A percentile compares a stretch with the other conserved stretches of the same genome.
phyloP scores from a whole-genome alignment of 768 basidiomycete genomes.

The Gyrodon lividus region DNA sequence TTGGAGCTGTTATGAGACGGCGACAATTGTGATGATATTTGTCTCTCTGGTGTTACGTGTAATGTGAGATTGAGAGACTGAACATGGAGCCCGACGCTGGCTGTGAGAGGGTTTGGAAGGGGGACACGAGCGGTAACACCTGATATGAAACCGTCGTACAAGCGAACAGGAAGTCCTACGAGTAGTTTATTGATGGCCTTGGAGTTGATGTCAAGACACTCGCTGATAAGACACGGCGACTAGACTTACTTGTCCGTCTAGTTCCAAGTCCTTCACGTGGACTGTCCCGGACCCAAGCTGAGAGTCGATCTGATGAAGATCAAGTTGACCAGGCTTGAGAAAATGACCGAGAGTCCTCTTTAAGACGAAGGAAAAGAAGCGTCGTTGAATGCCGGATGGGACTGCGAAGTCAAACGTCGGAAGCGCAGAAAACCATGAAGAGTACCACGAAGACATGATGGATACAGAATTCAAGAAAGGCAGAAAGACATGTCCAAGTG shows the following conservation, averaged over 20 bases:
- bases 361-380: constrained; percentile 88
- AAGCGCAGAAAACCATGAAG: constrained; percentile 52
- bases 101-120: constrained; percentile 81
- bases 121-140: constrained; percentile 78
- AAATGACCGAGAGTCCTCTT: constrained; percentile 82
- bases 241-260: constrained; percentile 66
- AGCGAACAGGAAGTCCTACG: constrained; percentile 58
- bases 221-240: constrained; percentile 4
- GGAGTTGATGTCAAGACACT: constrained; percentile 15
- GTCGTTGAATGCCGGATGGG: constrained; percentile 74
- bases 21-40: constrained; percentile 7
- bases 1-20: constrained; percentile 33
- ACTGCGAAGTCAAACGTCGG: constrained; percentile 66
- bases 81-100: constrained; percentile 67
- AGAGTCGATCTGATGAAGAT: constrained; percentile 83
- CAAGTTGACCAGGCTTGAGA: constrained; percentile 86
- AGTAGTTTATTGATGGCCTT: constrained; percentile 81
- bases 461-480: constrained; percentile 13
- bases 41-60: constrained; percentile 37
- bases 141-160: constrained; percentile 72
- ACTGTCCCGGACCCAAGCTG: constrained; percentile 91
- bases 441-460: constrained; percentile 54
- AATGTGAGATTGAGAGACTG: constrained; percentile 70
- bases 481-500: constrained; percentile 15
- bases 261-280: constrained; percentile 79